Conservation (phyloP, 2,329 filamentous ascomycete genomes). For the Plenodomus biglobosus region DNA sequence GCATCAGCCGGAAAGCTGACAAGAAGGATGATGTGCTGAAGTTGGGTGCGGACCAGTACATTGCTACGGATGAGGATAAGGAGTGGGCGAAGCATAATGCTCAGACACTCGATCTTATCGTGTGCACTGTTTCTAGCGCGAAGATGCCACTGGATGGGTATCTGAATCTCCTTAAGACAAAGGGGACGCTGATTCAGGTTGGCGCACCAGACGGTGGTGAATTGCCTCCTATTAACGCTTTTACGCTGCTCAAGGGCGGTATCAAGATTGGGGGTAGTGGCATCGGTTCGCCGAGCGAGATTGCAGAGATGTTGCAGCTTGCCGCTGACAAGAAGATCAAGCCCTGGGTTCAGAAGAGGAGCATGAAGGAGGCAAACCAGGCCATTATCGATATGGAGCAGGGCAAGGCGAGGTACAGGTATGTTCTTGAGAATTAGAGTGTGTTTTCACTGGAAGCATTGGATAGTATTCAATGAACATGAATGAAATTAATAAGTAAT, state of each 20-base stretch:
- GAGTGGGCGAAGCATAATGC: constrained; percentile 60
- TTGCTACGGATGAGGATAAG: constrained; percentile 59
- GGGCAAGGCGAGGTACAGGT: constrained; percentile 55
- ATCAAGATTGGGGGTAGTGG: constrained; percentile 29
- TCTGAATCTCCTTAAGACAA: constrained; percentile 59
- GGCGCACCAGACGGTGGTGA: constrained; percentile 48
- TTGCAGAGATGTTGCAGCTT: constrained; percentile 53
- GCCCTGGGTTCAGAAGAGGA: constrained; percentile 63
- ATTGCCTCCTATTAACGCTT: constrained; percentile 53
- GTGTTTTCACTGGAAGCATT: not conserved
- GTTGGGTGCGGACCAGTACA: constrained; percentile 63
- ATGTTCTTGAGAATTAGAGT: constrained; percentile 31
- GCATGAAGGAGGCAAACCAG: constrained; percentile 58
- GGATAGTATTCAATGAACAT: not conserved
- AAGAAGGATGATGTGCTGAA: constrained; percentile 64
- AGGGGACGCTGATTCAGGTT: constrained; percentile 66
- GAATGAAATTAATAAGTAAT: not conserved
- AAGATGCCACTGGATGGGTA: constrained; percentile 61
- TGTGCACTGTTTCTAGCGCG: constrained; percentile 56
- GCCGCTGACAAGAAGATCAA: constrained; percentile 61
- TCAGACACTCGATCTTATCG: constrained; percentile 59
- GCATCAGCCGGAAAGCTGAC: constrained; percentile 60
- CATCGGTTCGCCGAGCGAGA: constrained; percentile 27
- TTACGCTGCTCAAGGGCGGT: constrained; percentile 49
- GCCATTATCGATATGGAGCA: constrained; percentile 59